Evolutionary conservation across 306 rosid species (phyloP), one percentile per base, ranked within the genome.

Genomic region (Comarum palustre): DNA sequence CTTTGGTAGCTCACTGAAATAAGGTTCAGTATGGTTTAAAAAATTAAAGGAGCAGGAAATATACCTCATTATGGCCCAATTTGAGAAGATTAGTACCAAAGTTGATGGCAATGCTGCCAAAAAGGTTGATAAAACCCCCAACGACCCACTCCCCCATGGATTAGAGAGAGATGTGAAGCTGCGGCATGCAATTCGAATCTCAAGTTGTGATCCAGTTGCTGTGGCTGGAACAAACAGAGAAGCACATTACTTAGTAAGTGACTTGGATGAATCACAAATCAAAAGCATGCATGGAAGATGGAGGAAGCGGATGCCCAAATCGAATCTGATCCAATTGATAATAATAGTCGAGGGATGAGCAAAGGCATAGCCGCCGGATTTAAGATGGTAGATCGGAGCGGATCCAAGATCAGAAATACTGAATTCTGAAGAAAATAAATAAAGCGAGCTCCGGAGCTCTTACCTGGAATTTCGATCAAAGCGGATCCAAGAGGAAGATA

Each of bases 91-190:
- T 94, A 70, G 96, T 94, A 48, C 99, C 97, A 73, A 94, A 94
- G 80, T 94, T 94, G 79, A 94, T 94, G 78, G 95, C 91, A 85
- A 94, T 81, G 91, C 99, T 94, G 68, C 99, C 99, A 43, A 91
- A 84, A 46, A 94, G 96, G 84, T 94, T 94, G 80, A 94, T 91
- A 80, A 94, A 77, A 72, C 97, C 99, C 83, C 99, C 99, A 81
- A 94, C 84, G 78, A 91, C 85, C 99, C 99, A 94, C 95, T 89
- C 92, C 85, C 97, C 97, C 98, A 93, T 93, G 83, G 75, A 82
- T 81, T 64, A 77, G 79, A 61, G 78, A 67, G 80, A 60, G 80
- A 71, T 57, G 71, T 72, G 77, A 79, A 75, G 72, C 82, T 66
- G 68, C 38, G 27, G 75, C 90, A 88, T 81, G 85, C 89, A 86